Base-by-base conservation (phyloP, 139 green algal genomes). In the Chlamydomonas sphaeroides region DNA sequence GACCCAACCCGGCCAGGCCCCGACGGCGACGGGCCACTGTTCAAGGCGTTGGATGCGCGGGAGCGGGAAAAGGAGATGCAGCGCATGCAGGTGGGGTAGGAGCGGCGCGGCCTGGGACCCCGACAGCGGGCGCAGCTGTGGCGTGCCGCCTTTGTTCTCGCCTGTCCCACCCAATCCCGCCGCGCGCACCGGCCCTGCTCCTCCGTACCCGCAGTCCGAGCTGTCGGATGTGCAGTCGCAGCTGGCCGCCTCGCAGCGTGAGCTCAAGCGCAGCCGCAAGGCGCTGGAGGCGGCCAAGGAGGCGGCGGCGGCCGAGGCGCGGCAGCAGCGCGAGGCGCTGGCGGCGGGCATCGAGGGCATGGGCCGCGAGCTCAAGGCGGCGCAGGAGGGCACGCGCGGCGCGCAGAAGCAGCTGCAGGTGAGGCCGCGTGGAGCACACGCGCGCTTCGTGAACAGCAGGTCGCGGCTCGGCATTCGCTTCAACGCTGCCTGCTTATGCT, bases 1-100 rank as follows among this genome's bases (percentile, higher is more conserved):
- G n/a, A n/a, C n/a, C n/a, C n/a, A n/a, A n/a, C n/a, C n/a, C n/a
- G n/a, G n/a, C n/a, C n/a, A n/a, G n/a, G n/a, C 6, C 17, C 56
- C 68, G 76, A 73, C 26, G 32, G 42, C 45, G 76, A 83, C 45
- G 76, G 62, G 28, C 76, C 76, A 25, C 62, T 83, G 62, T 83
- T 83, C 48, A 83, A 83, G 63, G 76, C 76, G 45, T 1, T 83
- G 62, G 76, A 83, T 25, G 76, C 76, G 28, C 62, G 76, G 14
- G 76, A 83, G 63, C 76, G 76, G 23, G 76, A 83, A 63, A 83
- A 83, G 76, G 76, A 83, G 76, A 65, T 74, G 76, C 25, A 41
- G 32, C 63, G 76, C 17, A 62, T 83, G 61, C 41, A 71, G 61
- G 41, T 11, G 20, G 26, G 45, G 11, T n/a, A n/a, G n/a, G n/a